Percentiles rank a stretch among this genome's conserved stretches.
phyloP scores from a whole-genome alignment of 441 rosid genomes.

The Adansonia rubrostipa region DNA sequence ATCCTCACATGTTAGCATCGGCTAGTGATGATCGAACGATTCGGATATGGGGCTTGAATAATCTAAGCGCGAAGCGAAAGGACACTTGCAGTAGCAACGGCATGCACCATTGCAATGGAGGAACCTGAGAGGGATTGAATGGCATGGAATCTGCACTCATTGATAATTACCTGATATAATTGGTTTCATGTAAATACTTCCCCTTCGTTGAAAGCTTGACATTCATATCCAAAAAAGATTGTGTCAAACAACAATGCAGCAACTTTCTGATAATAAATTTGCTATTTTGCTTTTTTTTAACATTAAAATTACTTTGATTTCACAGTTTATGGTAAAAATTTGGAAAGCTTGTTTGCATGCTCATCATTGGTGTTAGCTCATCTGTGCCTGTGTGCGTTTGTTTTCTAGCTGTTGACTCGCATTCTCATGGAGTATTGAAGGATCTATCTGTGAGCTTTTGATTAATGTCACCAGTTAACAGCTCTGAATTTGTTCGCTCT shows the following conservation, averaged over 20 bases:
- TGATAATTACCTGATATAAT: slow-evolving; percentile 29
- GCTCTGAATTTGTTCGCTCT: too few relatives aligned
- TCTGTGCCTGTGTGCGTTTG: neutral
- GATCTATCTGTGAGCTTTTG: neutral
- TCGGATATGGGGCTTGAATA: slow-evolving; percentile 74
- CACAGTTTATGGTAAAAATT: neutral
- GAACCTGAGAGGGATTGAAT: slow-evolving; percentile 17
- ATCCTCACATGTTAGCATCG: slow-evolving; percentile 75
- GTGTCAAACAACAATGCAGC: slow-evolving; percentile 33
- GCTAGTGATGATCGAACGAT: slow-evolving; percentile 78
- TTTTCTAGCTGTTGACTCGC: neutral
- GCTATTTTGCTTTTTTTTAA: slow-evolving; percentile 25
- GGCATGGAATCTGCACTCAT: slow-evolving; percentile 18
- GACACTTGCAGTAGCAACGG: slow-evolving; percentile 42
- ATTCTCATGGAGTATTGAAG: neutral
- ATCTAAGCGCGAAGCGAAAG: slow-evolving; percentile 40
- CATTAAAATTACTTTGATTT: slow-evolving; percentile 18
- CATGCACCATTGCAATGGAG: slow-evolving; percentile 57
- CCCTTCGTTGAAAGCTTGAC: slow-evolving; percentile 42
- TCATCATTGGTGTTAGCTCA: neutral
- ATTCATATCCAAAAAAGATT: slow-evolving; percentile 40
- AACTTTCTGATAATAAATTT: slow-evolving; percentile 45
- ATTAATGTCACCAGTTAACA: neutral
- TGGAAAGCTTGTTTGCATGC: neutral
- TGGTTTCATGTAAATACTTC: slow-evolving; percentile 46